Percentiles rank a stretch among this genome's conserved stretches.
These are phyloP conservation scores for Sporothrix brunneoviolacea DNA, from an alignment of 2,329 filamentous ascomycete genomes.

Conservation along the genomic window DNA sequence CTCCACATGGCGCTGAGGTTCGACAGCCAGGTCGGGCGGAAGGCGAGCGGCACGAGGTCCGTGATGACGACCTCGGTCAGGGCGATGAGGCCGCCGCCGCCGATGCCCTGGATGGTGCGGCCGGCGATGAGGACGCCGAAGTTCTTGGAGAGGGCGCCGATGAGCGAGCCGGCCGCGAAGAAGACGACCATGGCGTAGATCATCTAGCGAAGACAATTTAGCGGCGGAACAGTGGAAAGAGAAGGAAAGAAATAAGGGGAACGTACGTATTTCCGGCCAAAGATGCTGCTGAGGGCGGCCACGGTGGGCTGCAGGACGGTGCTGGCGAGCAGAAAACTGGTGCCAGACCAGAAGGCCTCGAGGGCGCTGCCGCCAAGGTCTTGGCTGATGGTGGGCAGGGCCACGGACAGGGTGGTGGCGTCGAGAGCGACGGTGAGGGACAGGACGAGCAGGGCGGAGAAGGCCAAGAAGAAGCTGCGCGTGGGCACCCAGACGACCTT, in stretches of 20 bases:
- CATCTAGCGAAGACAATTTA: slow-evolving; percentile 11
- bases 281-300: slow-evolving; percentile 21
- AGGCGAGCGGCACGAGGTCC: slow-evolving; percentile 25
- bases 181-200: slow-evolving; percentile 16
- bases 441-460: slow-evolving; percentile 45
- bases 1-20: slow-evolving; percentile 18
- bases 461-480: slow-evolving; percentile 40
- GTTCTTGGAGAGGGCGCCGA: slow-evolving; percentile 25
- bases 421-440: slow-evolving; percentile 58
- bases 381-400: slow-evolving; percentile 45
- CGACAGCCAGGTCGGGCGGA: slow-evolving; percentile 22
- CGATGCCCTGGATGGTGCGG: slow-evolving; percentile 30
- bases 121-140: slow-evolving; percentile 28
- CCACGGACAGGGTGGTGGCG: slow-evolving; percentile 58
- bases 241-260: slow-evolving; percentile 29
- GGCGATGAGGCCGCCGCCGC: slow-evolving; percentile 30
- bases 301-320: slow-evolving; percentile 49
- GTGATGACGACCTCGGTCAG: slow-evolving; percentile 30
- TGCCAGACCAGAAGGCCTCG: slow-evolving; percentile 66
- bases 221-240: too few species aligned
- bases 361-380: slow-evolving; percentile 47
- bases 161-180: slow-evolving; percentile 23
- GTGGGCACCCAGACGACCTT: slow-evolving; percentile 25
- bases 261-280: slow-evolving; percentile 20
- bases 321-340: slow-evolving; percentile 60